phyloP scores from a whole-genome alignment of 78 protist genomes.

The slime mould (Dictyostelium discoideum) region dicty_2.7 NC_007089.4:4632501-4633000 shows the following conservation, averaged over 20 bases:
- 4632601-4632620: not conserved
- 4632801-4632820: slow-evolving; percentile 11
- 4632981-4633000: not conserved
- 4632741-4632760: not conserved
- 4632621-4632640: slow-evolving; percentile 6
- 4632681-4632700: slow-evolving; percentile 19
- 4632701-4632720: not conserved
- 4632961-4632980: slow-evolving; percentile 27
- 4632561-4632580: not conserved
- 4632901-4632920: not conserved
- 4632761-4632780: not conserved
- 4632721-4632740: not conserved
- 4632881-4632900: not conserved
- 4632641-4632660: not conserved
- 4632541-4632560: slow-evolving; percentile 28
- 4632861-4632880: not conserved
- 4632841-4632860: not conserved
- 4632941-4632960: slow-evolving; percentile 28
- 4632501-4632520: not conserved
- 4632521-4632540: slow-evolving; percentile 44
- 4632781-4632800: slow-evolving; percentile 31
- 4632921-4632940: slow-evolving; percentile 24
- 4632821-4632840: slow-evolving; percentile 16
- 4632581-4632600: not conserved
- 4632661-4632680: not conserved